Evolutionary conservation across 345 rosid species (phyloP), one percentile per base, ranked within the genome.

Genomic region (Anacardium occidentale): DNA sequence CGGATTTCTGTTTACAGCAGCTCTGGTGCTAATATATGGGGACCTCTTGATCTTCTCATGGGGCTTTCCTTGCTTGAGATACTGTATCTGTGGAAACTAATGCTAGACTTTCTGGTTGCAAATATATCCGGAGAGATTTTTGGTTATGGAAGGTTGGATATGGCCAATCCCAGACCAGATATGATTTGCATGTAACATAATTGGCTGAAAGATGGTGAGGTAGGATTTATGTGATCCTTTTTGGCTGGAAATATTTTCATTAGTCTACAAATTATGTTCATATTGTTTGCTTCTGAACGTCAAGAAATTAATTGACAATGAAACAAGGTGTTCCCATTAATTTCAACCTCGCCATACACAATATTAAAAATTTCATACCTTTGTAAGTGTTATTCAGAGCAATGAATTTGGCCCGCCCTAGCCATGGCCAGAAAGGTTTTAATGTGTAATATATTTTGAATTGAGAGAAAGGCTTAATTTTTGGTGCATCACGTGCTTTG

Each of bases 31-130:
- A 24, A 55, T 15, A 32, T 13, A 10, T 57, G 62, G 56, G 62
- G 56, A 60, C 14, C 47, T 60, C 50, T 24, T 53, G 58, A 64
- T 72, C 29, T 34, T 54, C 37, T 22, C 56, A 21, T 62, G 57
- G 77, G 61, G 21, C 0, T 68, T 11, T 20, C 60, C 60, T 14
- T 54, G 10, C 21, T 44, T 52, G 44, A 34, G 54, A 20, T 42
- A 64, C 51, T 47, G 53, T 25, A 13, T 51, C 22, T 15, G 67
- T 29, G 26, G 48, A 61, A 32, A 60, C 26, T 71, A 2, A 20
- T 58, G 34, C 22, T 32, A 50, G 34, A 71, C 13, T 34, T 25
- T 3, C 15, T 51, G 40, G 52, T 13, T 4, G 26, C 32, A 20
- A 10, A 42, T 21, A n/a, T 21, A 34, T 37, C 52, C 0, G 2